Evolutionary conservation across 805 yeast species (phyloP).

Genomic region (Osmozyma mogii): DNA sequence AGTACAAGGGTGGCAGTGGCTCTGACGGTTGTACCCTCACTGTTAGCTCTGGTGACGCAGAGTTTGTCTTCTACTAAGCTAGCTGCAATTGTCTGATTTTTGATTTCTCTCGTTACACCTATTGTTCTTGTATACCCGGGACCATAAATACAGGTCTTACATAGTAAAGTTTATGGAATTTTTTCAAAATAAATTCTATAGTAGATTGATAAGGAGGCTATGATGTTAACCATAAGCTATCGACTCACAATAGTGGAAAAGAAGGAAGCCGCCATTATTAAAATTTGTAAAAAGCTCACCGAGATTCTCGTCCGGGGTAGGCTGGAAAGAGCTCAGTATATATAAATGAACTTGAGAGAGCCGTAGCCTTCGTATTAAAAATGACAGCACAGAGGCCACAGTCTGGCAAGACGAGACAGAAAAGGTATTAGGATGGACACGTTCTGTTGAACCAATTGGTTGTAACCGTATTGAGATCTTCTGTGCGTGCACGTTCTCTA

Average conservation of each 20-base stretch:
- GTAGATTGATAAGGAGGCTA: no score
- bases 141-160: no score
- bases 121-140: no score
- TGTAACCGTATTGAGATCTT: no score
- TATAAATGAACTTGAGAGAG: conserved; percentile 29
- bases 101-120: neutral
- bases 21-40: conserved; percentile 15
- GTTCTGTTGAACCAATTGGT: no score
- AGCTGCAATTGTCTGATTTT: neutral
- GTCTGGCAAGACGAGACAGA: no score
- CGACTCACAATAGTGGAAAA: conserved; percentile 30
- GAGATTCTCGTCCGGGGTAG: conserved; percentile 32
- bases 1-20: conserved; percentile 12
- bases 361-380: no score
- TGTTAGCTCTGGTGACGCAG: conserved; percentile 11
- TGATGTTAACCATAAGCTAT: conserved; percentile 37
- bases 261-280: conserved; percentile 26
- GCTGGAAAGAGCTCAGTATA: conserved; percentile 34
- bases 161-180: no score
- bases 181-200: no score
- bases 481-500: no score
- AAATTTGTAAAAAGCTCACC: conserved; percentile 25
- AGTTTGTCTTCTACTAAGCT: conserved; percentile 13
- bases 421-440: no score
- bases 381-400: no score